Evolutionary conservation across 2,329 filamentous ascomycete genomes (phyloP).

Genomic region (Metarhizium robertsii): DNA sequence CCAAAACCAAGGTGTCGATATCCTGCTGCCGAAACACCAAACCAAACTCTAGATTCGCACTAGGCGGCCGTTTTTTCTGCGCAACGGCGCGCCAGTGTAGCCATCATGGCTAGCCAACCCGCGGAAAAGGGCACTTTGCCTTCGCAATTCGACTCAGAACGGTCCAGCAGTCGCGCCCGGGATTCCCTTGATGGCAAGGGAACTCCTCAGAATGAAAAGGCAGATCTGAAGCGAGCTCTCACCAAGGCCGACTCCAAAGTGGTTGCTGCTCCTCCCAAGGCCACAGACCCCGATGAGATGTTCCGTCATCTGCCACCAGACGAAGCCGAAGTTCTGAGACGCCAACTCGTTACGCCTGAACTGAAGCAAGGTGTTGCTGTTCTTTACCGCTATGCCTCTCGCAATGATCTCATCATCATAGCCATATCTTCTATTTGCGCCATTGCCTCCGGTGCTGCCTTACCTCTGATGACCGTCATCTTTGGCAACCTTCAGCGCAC

Average conservation of each 20-base stretch:
- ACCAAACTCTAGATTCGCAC: neutral
- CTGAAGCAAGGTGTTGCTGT: slow-evolving; percentile 55
- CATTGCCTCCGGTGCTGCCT: slow-evolving; percentile 62
- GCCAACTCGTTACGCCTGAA: slow-evolving; percentile 56
- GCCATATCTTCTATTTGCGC: slow-evolving; percentile 51
- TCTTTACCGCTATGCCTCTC: slow-evolving; percentile 62
- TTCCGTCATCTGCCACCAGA: slow-evolving; percentile 54
- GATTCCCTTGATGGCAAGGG: slow-evolving; percentile 5
- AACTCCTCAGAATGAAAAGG: slow-evolving; percentile 2
- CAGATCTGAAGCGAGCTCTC: slow-evolving; percentile 5
- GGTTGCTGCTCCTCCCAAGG: slow-evolving; percentile 15
- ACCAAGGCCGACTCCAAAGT: slow-evolving; percentile 10
- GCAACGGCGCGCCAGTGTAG: slow-evolving; percentile 1
- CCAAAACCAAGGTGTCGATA: neutral
- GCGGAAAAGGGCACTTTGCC: slow-evolving; percentile 2
- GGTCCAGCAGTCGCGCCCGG: slow-evolving; percentile 1
- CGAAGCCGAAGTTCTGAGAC: slow-evolving; percentile 58
- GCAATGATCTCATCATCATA: slow-evolving; percentile 55
- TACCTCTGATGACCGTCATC: slow-evolving; percentile 73
- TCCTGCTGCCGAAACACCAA: neutral
- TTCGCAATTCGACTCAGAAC: slow-evolving; percentile 1
- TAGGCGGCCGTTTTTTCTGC: neutral
- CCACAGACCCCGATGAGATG: slow-evolving; percentile 37
- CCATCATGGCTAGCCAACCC: slow-evolving; percentile 3
- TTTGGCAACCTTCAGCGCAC: slow-evolving; percentile 68